Conservation (phyloP, 1,284 basidiomycete genomes). For the Apiotrichum sp. region DNA sequence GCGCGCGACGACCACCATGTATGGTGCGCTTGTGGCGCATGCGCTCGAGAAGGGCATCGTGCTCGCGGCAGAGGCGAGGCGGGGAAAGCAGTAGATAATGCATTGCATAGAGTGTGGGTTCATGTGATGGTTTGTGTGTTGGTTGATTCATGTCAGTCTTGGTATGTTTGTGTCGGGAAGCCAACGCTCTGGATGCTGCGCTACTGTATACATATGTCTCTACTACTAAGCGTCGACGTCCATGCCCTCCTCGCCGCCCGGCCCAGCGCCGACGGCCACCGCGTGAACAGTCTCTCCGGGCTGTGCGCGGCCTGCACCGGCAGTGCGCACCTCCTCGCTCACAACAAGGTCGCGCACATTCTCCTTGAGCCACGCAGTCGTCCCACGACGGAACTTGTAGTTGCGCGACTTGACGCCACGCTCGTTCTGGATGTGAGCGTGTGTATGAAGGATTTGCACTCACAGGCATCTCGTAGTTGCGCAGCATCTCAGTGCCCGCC, state of each 20-base stretch:
- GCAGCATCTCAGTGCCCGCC: slow-evolving; percentile 72
- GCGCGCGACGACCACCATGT: no score
- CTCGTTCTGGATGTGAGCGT: slow-evolving; percentile 55
- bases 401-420: slow-evolving; percentile 68
- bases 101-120: no score
- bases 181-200: no score
- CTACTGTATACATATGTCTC: slow-evolving; percentile 10
- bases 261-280: slow-evolving; percentile 23
- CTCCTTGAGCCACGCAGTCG: slow-evolving; percentile 82
- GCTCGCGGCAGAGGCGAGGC: no score
- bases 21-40: no score
- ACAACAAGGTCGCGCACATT: slow-evolving; percentile 65
- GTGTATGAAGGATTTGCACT: slow-evolving; percentile 14
- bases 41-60: no score
- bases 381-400: slow-evolving; percentile 78
- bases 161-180: no score
- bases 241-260: slow-evolving; percentile 17
- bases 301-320: slow-evolving; percentile 41
- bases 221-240: slow-evolving; percentile 14
- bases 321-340: slow-evolving; percentile 55
- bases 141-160: no score
- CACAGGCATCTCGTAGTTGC: slow-evolving; percentile 81
- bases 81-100: no score
- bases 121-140: no score
- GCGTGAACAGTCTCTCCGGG: slow-evolving; percentile 22